Base-by-base conservation (phyloP, 2,329 filamentous ascomycete species). In the Cytospora piceicola region DNA sequence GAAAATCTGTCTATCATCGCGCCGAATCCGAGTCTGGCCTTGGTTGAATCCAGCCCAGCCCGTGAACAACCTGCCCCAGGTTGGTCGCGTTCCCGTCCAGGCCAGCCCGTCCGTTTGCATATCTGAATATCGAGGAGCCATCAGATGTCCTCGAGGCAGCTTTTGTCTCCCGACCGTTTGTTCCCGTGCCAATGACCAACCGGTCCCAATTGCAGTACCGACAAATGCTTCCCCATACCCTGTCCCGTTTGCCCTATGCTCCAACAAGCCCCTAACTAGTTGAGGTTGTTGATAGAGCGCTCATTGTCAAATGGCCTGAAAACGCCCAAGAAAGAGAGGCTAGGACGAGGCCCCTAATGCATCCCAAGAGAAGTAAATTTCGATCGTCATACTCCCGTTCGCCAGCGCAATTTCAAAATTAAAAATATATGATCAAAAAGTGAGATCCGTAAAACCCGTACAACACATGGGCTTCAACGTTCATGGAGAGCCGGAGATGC, bases 371-470 rank as follows among this genome's bases (percentile, higher is more conserved):
- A 32, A 36, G 34, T 65, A 52, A 58, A 56, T 62, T 15, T 24
- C 39, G 34, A 58, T 39, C n/a, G 46, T 52, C 53, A 65, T 62
- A 55, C 46, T 8, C 42, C 32, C 57, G 52, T 53, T 51, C 58
- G 49, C 63, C 55, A 42, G 58, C 55, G 64, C 39, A 65, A 52
- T 56, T 52, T 39, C 55, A 56, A 55, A 36, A 68, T 66, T 66
- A 68, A 66, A 68, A 68, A 54, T 66, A 61, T 61, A 65, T 56
- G 59, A 59, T 63, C 52, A 58, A 63, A 67, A 58, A 59, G 49
- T 46, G 20, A 53, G 62, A 36, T 49, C n/a, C 24, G 49, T 34
- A 52, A 4, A 54, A 27, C 42, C 58, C 34, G n/a, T n/a, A 49
- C 55, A 53, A n/a, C 15, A 49, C 15, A 32, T 46, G 46, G 39